phyloP scores from a whole-genome alignment of 768 basidiomycete genomes.

The Amanita rimosa region DNA sequence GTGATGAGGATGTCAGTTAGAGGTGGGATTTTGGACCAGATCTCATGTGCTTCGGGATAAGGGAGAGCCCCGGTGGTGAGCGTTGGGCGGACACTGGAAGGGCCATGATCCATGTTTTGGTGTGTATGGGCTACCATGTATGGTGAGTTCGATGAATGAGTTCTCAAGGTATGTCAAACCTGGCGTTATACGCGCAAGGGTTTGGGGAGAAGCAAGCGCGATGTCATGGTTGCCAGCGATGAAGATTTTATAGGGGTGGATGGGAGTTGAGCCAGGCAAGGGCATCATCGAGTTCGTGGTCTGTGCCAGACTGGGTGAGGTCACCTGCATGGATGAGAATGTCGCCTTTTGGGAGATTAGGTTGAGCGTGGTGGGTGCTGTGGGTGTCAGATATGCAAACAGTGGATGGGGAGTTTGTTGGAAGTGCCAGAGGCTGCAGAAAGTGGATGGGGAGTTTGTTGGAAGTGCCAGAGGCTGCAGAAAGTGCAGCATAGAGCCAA shows the following conservation, averaged over 20 bases:
- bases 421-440: neutral
- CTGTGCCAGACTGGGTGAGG: slow-evolving; percentile 24
- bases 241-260: slow-evolving; percentile 2
- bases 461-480: neutral
- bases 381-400: slow-evolving; percentile 31
- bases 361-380: slow-evolving; percentile 16
- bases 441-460: slow-evolving; percentile 7
- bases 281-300: slow-evolving; percentile 16
- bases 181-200: neutral
- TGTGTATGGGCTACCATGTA: slow-evolving; percentile 1
- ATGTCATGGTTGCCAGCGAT: slow-evolving; percentile 1
- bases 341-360: slow-evolving; percentile 24
- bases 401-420: slow-evolving; percentile 10
- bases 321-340: slow-evolving; percentile 31
- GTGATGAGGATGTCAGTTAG: neutral
- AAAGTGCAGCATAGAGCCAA: slow-evolving; percentile 2
- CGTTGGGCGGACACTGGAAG: slow-evolving; percentile 1
- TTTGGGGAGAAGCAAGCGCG: slow-evolving; percentile 1
- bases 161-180: slow-evolving; percentile 3
- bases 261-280: slow-evolving; percentile 18
- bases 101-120: neutral
- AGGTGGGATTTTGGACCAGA: neutral
- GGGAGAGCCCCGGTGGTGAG: neutral
- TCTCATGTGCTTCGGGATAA: neutral
- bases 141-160: neutral